Conservation (phyloP, 169 alveolate species). For the Eimeria sp. region DNA sequence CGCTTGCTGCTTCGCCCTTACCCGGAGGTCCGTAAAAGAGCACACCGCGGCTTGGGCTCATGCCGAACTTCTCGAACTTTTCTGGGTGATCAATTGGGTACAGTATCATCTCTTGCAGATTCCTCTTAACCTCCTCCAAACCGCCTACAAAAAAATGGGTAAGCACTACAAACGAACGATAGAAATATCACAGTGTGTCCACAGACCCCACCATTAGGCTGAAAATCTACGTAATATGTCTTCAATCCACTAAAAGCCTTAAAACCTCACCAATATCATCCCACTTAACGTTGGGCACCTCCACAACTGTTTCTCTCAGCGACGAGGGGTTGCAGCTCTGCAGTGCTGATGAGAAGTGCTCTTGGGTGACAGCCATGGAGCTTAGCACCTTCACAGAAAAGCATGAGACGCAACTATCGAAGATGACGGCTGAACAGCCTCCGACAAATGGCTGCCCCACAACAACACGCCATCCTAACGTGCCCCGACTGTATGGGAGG, state of each 20-base stretch:
- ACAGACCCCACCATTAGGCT: not conserved
- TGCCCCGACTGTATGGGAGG: not conserved
- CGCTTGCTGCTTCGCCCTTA: not conserved
- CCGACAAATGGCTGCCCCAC: not conserved
- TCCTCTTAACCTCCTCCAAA: slow-evolving; percentile 87
- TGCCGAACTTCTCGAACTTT: slow-evolving; percentile 97
- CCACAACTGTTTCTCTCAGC: slow-evolving; percentile 99
- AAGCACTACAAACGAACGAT: slow-evolving; percentile 86
- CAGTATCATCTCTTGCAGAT: slow-evolving; percentile 98
- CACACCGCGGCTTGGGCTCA: slow-evolving; percentile 99
- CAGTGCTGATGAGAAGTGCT: slow-evolving; percentile 98
- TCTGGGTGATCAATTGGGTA: slow-evolving; percentile 97
- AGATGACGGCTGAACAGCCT: not conserved
- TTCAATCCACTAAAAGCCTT: not conserved
- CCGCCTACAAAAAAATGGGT: slow-evolving; percentile 60
- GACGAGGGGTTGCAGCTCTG: slow-evolving; percentile 99
- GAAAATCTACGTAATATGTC: not conserved
- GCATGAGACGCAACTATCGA: not conserved
- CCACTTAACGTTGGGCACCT: slow-evolving; percentile 99
- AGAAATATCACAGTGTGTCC: not conserved
- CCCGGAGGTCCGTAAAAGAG: slow-evolving; percentile 99
- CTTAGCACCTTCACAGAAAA: slow-evolving; percentile 90
- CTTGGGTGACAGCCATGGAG: slow-evolving; percentile 99
- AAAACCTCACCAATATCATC: slow-evolving; percentile 99
- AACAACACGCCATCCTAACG: not conserved